These are phyloP conservation scores for Populus euphratica DNA, from an alignment of 345 rosid genomes.

Conservation along the genomic window DNA sequence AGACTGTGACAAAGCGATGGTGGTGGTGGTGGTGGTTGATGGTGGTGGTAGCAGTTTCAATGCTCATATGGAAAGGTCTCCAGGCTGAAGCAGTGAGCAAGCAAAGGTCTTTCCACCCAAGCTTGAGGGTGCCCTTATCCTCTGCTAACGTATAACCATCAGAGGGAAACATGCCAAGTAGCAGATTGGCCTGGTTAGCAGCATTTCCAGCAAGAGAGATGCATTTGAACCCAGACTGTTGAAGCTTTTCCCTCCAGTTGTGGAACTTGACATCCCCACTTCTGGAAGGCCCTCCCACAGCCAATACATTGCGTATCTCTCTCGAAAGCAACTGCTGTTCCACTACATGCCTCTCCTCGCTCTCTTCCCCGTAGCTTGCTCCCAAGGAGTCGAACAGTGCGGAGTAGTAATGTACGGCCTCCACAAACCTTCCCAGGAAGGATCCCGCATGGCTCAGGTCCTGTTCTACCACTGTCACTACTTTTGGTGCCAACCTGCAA, in stretches of 20 bases:
- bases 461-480: constrained; percentile 96
- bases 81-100: constrained; percentile 98
- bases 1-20: constrained; percentile 19
- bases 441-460: constrained; percentile 91
- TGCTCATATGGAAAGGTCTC: constrained; percentile 52
- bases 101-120: constrained; percentile 98
- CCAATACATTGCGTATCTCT: constrained; percentile 82
- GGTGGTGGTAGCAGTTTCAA: neutral
- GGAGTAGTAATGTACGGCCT: constrained; percentile 96
- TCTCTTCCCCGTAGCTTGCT: constrained; percentile 93
- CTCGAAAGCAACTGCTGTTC: constrained; percentile 91
- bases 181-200: constrained; percentile 82
- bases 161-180: constrained; percentile 89
- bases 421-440: constrained; percentile 89
- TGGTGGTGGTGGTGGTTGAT: constrained; percentile 5
- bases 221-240: constrained; percentile 76
- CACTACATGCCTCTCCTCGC: constrained; percentile 94
- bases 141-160: constrained; percentile 96
- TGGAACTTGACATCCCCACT: constrained; percentile 68
- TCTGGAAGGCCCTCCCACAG: constrained; percentile 81
- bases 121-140: constrained; percentile 85
- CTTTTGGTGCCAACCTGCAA: constrained; percentile 84
- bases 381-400: constrained; percentile 91
- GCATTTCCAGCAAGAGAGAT: constrained; percentile 88
- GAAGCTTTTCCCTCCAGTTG: constrained; percentile 94